phyloP scores from a whole-genome alignment of 2,329 filamentous ascomycete genomes.

The Ceratocystis papillata region DNA sequence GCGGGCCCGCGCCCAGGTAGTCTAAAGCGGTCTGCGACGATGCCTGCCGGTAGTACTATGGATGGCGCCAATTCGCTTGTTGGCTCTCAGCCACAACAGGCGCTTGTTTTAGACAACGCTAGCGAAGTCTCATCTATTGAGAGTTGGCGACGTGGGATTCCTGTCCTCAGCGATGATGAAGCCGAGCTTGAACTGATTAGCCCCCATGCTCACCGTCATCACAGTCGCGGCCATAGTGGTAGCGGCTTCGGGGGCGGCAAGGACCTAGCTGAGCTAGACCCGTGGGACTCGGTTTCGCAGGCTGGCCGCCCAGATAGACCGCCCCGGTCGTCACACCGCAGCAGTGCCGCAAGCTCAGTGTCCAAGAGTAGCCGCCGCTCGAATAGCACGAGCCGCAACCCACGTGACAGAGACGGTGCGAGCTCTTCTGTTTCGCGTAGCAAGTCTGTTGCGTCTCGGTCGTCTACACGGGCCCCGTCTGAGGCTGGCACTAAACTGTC shows the following conservation, averaged over 20 bases:
- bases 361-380: conserved; percentile 11
- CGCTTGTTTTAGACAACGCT: conserved; percentile 40
- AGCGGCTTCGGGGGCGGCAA: conserved; percentile 29
- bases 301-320: conserved; percentile 26
- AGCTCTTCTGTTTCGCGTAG: conserved; percentile 21
- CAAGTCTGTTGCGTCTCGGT: conserved; percentile 15
- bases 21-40: conserved; percentile 17
- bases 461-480: neutral
- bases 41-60: conserved; percentile 23
- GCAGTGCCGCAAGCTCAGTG: conserved; percentile 18
- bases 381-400: conserved; percentile 28
- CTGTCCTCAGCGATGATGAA: conserved; percentile 37
- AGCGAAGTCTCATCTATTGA: conserved; percentile 47
- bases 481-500: conserved; percentile 10
- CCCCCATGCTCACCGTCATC: conserved; percentile 41
- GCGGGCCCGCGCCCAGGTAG: neutral
- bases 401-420: conserved; percentile 25
- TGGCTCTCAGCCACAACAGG: conserved; percentile 35
- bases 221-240: conserved; percentile 26
- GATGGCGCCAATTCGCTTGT: conserved; percentile 30
- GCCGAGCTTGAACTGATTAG: conserved; percentile 49
- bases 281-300: conserved; percentile 26
- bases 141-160: conserved; percentile 43
- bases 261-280: conserved; percentile 36
- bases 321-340: conserved; percentile 24